These are phyloP conservation scores for Pholiota molesta DNA, from an alignment of 768 basidiomycete species.

Conservation along the genomic window DNA sequence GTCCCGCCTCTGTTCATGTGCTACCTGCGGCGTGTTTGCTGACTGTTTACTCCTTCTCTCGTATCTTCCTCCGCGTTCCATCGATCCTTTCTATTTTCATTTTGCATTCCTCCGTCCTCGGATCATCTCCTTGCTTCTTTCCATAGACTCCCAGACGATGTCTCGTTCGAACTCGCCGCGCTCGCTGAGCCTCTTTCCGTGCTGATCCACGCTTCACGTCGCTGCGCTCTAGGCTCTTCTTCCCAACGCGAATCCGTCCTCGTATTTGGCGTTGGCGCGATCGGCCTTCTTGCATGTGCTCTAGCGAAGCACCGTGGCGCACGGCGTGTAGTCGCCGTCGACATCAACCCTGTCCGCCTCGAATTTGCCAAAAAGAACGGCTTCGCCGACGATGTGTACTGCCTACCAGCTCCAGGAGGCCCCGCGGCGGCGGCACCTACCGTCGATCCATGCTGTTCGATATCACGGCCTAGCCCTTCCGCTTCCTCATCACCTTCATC, in stretches of 20 bases:
- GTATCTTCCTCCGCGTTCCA: no score
- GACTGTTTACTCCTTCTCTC: no score
- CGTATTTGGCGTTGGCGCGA: conserved; percentile 91
- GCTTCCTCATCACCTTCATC: not conserved
- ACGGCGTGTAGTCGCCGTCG: conserved; percentile 70
- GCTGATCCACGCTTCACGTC: conserved; percentile 65
- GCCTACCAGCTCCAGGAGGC: conserved; percentile 45
- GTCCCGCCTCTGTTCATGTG: conserved; percentile 31
- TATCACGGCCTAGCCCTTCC: not conserved
- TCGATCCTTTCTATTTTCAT: not conserved
- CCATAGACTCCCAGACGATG: conserved; percentile 70
- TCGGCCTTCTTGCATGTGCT: conserved; percentile 88
- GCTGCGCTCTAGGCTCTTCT: conserved; percentile 31
- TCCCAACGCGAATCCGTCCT: conserved; percentile 69
- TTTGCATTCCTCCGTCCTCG: not conserved
- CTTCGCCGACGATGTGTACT: conserved; percentile 76
- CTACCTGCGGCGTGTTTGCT: no score
- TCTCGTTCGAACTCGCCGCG: conserved; percentile 80
- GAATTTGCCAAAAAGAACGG: conserved; percentile 76
- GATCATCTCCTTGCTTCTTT: conserved; percentile 4
- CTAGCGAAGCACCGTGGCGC: conserved; percentile 77
- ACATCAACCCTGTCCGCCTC: conserved; percentile 84
- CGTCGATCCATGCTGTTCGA: conserved; percentile 16
- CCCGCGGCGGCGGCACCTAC: conserved; percentile 10
- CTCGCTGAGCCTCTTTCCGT: conserved; percentile 96